Evolutionary conservation across 2,329 filamentous ascomycete species (phyloP).

Genomic region (Scytalidium lignicola): DNA sequence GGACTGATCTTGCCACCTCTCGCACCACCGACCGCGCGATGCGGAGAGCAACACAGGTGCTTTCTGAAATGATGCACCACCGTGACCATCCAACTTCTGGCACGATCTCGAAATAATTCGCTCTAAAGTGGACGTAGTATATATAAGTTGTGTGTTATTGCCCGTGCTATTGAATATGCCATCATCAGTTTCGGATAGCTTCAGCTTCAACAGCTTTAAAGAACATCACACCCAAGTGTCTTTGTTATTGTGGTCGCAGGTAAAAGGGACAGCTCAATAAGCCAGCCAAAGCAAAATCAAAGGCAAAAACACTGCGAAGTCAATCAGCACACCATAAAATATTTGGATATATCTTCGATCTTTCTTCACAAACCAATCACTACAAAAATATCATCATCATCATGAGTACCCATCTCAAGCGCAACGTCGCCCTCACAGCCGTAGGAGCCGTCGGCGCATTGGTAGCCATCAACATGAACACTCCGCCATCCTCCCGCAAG

Average conservation of each 20-base stretch:
- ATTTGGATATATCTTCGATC: neutral
- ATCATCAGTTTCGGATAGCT: no score
- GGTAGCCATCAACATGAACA: slow-evolving; percentile 7
- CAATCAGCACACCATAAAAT: neutral
- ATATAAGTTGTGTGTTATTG: no score
- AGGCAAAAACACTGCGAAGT: neutral
- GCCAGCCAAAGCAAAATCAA: neutral
- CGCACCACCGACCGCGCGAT: neutral
- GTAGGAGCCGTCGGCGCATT: slow-evolving; percentile 12
- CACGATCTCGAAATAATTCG: neutral
- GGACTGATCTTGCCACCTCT: neutral
- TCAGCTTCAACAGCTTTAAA: no score
- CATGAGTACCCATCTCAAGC: neutral
- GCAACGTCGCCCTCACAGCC: slow-evolving; percentile 11
- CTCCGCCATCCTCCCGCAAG: slow-evolving; percentile 7
- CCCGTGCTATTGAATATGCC: no score
- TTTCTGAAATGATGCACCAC: no score
- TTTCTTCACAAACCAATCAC: neutral
- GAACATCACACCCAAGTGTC: no score
- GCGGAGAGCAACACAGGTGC: no score
- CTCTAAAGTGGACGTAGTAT: neutral
- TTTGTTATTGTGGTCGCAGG: no score
- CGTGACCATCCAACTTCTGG: neutral
- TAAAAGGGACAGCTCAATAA: neutral
- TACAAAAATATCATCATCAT: neutral